These are phyloP conservation scores for Coniochaeta hoffmannii DNA, from an alignment of 2,329 filamentous ascomycete genomes.

Conservation along the genomic window DNA sequence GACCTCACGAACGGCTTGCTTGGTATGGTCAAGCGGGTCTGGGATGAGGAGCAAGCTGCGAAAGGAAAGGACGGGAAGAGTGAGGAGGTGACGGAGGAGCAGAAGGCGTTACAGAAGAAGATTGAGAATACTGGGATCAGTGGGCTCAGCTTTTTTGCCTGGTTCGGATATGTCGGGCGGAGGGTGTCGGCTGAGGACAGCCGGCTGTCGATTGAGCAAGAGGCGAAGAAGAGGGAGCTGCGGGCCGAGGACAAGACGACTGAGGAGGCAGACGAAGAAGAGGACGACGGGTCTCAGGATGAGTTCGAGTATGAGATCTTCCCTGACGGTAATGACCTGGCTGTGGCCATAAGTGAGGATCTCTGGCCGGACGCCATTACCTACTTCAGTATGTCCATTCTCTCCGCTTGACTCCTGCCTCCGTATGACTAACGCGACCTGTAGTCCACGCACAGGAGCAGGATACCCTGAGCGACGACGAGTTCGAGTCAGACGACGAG, in stretches of 20 bases:
- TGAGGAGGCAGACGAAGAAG: slow-evolving; percentile 30
- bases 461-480: slow-evolving; percentile 58
- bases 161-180: slow-evolving; percentile 73
- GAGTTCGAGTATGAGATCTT: slow-evolving; percentile 70
- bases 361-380: slow-evolving; percentile 82
- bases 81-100: slow-evolving; percentile 34
- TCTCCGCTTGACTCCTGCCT: background rate
- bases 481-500: slow-evolving; percentile 59
- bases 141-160: slow-evolving; percentile 76
- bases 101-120: slow-evolving; percentile 45
- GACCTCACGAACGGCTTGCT: slow-evolving; percentile 79
- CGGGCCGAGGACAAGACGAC: slow-evolving; percentile 43
- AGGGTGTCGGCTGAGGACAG: slow-evolving; percentile 68
- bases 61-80: slow-evolving; percentile 24
- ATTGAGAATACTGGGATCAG: slow-evolving; percentile 55
- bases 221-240: slow-evolving; percentile 47
- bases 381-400: slow-evolving; percentile 69
- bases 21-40: slow-evolving; percentile 63
- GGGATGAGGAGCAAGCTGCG: slow-evolving; percentile 47
- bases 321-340: slow-evolving; percentile 78
- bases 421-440: slow-evolving; percentile 25
- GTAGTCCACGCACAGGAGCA: slow-evolving; percentile 64
- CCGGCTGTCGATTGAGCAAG: slow-evolving; percentile 50
- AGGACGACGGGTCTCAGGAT: slow-evolving; percentile 57
- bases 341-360: slow-evolving; percentile 75